Evolutionary conservation across 2,329 filamentous ascomycete genomes (phyloP).

Genomic region (Gliomastix tumulicola): DNA sequence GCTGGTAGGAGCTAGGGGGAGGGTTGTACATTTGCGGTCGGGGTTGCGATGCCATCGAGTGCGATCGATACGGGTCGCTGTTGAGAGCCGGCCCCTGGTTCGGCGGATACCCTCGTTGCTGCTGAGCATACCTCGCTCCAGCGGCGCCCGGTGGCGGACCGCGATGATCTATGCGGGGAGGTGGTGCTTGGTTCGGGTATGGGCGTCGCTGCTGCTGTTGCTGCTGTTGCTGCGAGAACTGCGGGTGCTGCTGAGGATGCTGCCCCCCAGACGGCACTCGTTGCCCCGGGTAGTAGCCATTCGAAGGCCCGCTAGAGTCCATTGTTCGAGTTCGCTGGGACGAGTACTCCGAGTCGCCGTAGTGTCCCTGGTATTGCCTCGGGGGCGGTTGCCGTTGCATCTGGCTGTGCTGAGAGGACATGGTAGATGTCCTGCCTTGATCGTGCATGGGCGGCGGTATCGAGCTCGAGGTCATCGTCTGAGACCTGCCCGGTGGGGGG

Average conservation of each 20-base stretch:
- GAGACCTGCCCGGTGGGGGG: conserved; percentile 80
- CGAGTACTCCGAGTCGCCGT: conserved; percentile 20
- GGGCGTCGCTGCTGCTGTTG: conserved; percentile 33
- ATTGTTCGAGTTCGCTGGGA: conserved; percentile 14
- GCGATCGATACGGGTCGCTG: conserved; percentile 81
- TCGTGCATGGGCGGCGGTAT: conserved; percentile 38
- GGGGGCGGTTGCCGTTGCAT: conserved; percentile 62
- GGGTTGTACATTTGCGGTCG: conserved; percentile 68
- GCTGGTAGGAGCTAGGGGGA: conserved; percentile 52
- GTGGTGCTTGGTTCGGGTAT: conserved; percentile 26
- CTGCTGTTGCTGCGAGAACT: conserved; percentile 35
- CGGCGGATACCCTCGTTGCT: conserved; percentile 58
- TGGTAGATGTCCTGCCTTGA: conserved; percentile 70
- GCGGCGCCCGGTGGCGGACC: conserved; percentile 35
- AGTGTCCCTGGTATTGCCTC: conserved; percentile 31
- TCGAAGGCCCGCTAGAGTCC: conserved; percentile 24
- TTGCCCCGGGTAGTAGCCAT: conserved; percentile 46
- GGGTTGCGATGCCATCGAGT: conserved; percentile 75
- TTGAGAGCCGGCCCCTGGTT: conserved; percentile 67
- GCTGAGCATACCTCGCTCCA: conserved; percentile 33
- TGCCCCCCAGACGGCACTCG: conserved; percentile 26
- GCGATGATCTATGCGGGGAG: conserved; percentile 61
- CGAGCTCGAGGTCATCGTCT: conserved; percentile 86
- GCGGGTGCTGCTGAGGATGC: conserved; percentile 39
- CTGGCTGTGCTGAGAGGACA: conserved; percentile 44